Percentiles rank a stretch among this genome's conserved stretches.
phyloP scores from a whole-genome alignment of 768 basidiomycete species.

The Boletellus ananiceps region DNA sequence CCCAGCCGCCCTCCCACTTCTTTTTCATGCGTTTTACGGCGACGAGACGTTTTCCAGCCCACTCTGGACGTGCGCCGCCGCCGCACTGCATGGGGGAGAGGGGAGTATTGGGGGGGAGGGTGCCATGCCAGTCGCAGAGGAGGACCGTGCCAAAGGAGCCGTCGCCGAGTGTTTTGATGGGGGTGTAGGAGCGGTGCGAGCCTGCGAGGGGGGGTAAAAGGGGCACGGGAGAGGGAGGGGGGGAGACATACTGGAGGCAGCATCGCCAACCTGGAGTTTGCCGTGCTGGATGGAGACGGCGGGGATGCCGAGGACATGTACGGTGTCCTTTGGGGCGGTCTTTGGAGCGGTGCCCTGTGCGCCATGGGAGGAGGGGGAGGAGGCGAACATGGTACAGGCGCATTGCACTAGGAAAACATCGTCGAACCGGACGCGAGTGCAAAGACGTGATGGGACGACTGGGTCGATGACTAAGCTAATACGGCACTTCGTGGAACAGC shows the following conservation, averaged over 20 bases:
- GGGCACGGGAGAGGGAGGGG: not conserved
- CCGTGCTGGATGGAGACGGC: constrained; percentile 69
- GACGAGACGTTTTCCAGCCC: constrained; percentile 90
- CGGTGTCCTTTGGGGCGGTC: constrained; percentile 46
- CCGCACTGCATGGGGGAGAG: constrained; percentile 95
- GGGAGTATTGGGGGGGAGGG: constrained; percentile 85
- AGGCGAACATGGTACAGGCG: constrained; percentile 32
- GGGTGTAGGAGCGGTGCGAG: constrained; percentile 85
- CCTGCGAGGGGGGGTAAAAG: constrained; percentile 39
- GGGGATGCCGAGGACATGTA: constrained; percentile 69
- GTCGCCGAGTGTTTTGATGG: constrained; percentile 94
- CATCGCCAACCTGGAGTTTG: constrained; percentile 66
- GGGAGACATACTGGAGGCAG: constrained; percentile 59
- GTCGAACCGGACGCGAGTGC: not conserved
- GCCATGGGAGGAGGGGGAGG: constrained; percentile 30
- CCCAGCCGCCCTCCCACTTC: constrained; percentile 97
- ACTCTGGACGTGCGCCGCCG: constrained; percentile 87
- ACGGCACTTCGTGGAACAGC: constrained; percentile 86
- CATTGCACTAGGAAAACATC: constrained; percentile 30
- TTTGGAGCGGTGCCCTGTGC: constrained; percentile 25
- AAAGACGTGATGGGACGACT: not conserved
- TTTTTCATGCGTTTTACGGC: constrained; percentile 99
- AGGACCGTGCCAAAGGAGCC: constrained; percentile 98
- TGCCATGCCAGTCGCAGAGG: constrained; percentile 98
- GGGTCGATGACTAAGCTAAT: constrained; percentile 41